Conservation (phyloP, 2,329 filamentous ascomycete genomes). For the Zymoseptoria tritici region DNA sequence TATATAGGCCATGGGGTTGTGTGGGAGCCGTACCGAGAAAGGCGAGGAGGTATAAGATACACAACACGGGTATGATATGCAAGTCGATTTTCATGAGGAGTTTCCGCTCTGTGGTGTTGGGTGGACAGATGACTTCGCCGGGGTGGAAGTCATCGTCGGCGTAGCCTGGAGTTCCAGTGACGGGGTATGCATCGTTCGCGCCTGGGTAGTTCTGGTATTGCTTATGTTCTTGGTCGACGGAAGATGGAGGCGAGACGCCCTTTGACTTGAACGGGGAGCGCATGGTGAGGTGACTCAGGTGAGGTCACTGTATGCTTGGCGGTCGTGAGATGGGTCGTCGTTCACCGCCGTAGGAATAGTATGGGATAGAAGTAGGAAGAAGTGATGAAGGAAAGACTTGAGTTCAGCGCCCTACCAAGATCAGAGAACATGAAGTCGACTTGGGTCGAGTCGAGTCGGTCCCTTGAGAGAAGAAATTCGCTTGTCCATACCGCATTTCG, state of each 20-base stretch:
- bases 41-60: slow-evolving; percentile 43
- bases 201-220: slow-evolving; percentile 12
- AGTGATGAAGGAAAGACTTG: too few species aligned
- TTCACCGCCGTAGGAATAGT: too few species aligned
- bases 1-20: too few species aligned
- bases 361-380: too few species aligned
- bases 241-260: slow-evolving; percentile 1
- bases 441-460: background rate
- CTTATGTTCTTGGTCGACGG: slow-evolving; percentile 2
- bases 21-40: slow-evolving; percentile 11
- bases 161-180: background rate
- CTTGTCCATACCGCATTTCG: background rate
- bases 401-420: background rate
- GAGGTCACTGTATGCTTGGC: background rate
- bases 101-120: slow-evolving; percentile 43
- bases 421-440: background rate
- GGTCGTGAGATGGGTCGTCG: background rate
- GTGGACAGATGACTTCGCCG: slow-evolving; percentile 31
- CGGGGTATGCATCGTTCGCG: slow-evolving; percentile 4
- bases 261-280: slow-evolving; percentile 4
- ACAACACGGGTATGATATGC: slow-evolving; percentile 44
- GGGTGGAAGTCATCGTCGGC: slow-evolving; percentile 29
- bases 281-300: slow-evolving; percentile 2
- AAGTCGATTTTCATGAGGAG: slow-evolving; percentile 40
- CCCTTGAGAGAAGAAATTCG: background rate